A percentile compares a stretch with the other conserved stretches of the same genome.
Evolutionary conservation across 148 eudicot species (phyloP).

Genomic region (Amaranthus hypochondriacus): DNA sequence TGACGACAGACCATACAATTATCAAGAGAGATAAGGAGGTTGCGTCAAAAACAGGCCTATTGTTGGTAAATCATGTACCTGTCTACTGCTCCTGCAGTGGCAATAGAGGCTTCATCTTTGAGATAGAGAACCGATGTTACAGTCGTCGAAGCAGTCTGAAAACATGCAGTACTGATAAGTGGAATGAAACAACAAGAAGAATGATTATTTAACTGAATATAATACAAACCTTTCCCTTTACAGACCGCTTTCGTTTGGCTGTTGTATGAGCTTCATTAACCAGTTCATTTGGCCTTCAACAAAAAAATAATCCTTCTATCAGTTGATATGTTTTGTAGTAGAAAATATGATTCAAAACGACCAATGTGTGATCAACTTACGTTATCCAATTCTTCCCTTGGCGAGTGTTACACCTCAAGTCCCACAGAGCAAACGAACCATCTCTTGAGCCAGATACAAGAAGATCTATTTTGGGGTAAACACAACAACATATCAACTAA

Average conservation of each 20-base stretch:
- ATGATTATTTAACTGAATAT: background rate
- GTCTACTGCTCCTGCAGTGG: conserved; percentile 91
- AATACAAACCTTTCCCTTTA: conserved; percentile 58
- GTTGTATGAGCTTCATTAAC: conserved; percentile 58
- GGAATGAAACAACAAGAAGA: conserved; percentile 2
- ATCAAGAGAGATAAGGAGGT: too few relatives aligned
- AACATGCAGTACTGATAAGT: conserved; percentile 11
- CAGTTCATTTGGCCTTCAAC: conserved; percentile 43
- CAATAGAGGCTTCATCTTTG: conserved; percentile 74
- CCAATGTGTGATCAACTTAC: conserved; percentile 36
- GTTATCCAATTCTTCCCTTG: conserved; percentile 28
- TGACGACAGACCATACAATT: too few relatives aligned
- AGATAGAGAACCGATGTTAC: conserved; percentile 88
- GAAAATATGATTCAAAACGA: background rate
- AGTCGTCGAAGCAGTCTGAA: conserved; percentile 78
- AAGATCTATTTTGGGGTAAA: conserved; percentile 41
- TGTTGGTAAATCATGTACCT: conserved; percentile 38
- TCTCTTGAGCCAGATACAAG: conserved; percentile 91
- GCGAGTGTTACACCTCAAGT: conserved; percentile 49
- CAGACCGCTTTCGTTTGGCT: conserved; percentile 39
- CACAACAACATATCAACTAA: conserved; percentile 8
- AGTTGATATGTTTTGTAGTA: background rate
- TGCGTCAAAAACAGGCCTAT: background rate
- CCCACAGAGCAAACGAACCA: conserved; percentile 91
- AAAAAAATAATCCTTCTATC: conserved; percentile 5